phyloP scores from a whole-genome alignment of 2,329 filamentous ascomycete genomes.

The Dothistroma pini region DNA sequence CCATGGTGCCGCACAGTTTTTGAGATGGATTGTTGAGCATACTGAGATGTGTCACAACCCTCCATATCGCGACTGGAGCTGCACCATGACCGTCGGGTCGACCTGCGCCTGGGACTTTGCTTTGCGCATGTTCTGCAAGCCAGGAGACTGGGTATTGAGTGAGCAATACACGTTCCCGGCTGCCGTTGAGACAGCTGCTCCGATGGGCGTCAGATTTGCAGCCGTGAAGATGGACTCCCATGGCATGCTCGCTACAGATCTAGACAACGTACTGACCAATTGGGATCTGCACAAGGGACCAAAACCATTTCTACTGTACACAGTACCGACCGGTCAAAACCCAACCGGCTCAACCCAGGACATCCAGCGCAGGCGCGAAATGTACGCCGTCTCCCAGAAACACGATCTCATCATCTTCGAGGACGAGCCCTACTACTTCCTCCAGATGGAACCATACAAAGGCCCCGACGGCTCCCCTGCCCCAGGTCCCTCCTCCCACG shows the following conservation, averaged over 20 bases:
- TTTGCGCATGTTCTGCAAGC: constrained; percentile 73
- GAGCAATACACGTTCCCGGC: constrained; percentile 91
- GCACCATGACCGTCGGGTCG: constrained; percentile 77
- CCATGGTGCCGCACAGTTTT: constrained; percentile 76
- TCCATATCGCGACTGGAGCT: constrained; percentile 86
- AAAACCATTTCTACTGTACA: constrained; percentile 68
- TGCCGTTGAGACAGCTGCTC: constrained; percentile 62
- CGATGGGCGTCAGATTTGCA: constrained; percentile 59
- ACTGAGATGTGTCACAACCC: constrained; percentile 86
- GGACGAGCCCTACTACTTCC: constrained; percentile 92
- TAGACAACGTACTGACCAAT: constrained; percentile 61
- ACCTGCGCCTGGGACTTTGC: constrained; percentile 82
- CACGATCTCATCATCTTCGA: constrained; percentile 86
- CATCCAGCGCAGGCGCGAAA: constrained; percentile 60
- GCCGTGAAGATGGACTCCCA: constrained; percentile 63
- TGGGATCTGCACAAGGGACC: constrained; percentile 62
- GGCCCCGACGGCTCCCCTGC: constrained; percentile 50
- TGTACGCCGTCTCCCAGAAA: constrained; percentile 76
- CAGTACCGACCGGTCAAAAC: constrained; percentile 80
- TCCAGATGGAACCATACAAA: constrained; percentile 78
- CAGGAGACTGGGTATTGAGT: constrained; percentile 74
- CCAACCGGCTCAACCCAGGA: constrained; percentile 83
- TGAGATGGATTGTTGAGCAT: constrained; percentile 91
- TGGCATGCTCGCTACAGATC: constrained; percentile 58
- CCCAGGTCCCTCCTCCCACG: constrained; percentile 58